Base-by-base conservation (phyloP, 352 stramenopile genomes). In the Peronospora destructor region DNA sequence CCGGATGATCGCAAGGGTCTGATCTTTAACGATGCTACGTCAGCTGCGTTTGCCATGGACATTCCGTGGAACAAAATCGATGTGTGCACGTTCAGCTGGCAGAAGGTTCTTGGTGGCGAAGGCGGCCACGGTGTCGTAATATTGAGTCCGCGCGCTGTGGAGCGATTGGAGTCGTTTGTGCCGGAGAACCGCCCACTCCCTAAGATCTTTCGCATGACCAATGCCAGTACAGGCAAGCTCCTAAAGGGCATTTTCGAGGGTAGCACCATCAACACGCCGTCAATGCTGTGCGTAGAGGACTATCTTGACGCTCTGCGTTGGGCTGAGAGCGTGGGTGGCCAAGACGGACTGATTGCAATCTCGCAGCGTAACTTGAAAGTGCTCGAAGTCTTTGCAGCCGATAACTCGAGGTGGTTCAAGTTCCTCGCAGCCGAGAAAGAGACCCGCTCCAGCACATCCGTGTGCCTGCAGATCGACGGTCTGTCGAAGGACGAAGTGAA, bases 251-350 rank as follows among this genome's bases (percentile, higher is more conserved):
- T 99, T 56, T 99, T 99, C 64, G 87, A 98, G 58, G 97, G 97
- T 43, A 94, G 91, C 46, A 99, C 97, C 25, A 99, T 99, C 74
- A 99, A 99, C 79, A 99, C 97, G 46, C 97, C 97, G 26, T 98
- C 94, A 16, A 98, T 99, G 96, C 84, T 99, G 38, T 96, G 85
- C 61, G 96, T 99, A 17, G 96, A 99, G 71, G 96, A 99, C 84
- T 99, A 99, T 76, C 83, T 99, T 53, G 96, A 99, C 64, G 95
- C 96, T 3, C 75, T 99, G 40, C 65, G 87, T 48, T 99, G 96
- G 96, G 77, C 95, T 17, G 89, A 98, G 48, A 91, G 84, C 39
- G 81, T 98, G 42, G 96, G 96, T 33, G 96, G 96, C 25, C 66
- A 98, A 13, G 57, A 85, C 13, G 96, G 85, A 10, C 80, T 99